These are phyloP conservation scores for Trichoderma polysporum DNA, from an alignment of 2,329 filamentous ascomycete genomes.

Conservation along the genomic window DNA sequence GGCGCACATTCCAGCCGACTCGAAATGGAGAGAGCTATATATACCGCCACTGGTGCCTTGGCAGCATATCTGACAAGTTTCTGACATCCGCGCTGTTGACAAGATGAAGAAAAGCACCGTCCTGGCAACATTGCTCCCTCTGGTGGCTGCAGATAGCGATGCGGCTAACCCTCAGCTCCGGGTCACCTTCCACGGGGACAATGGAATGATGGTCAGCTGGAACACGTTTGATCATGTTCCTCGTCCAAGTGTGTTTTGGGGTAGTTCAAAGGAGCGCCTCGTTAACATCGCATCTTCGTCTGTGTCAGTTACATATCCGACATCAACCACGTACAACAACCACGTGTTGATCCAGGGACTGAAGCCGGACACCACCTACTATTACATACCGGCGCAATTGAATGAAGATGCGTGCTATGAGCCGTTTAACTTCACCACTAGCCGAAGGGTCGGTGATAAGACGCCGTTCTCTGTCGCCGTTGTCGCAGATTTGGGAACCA, in stretches of 20 bases:
- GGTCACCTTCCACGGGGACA: constrained; percentile 1
- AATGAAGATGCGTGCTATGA: not conserved
- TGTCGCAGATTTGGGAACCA: constrained; percentile 11
- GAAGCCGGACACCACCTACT: constrained; percentile 15
- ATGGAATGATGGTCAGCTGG: constrained; percentile 18
- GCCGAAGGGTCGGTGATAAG: constrained; percentile 4
- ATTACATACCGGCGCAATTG: constrained; percentile 6
- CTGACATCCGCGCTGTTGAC: not conserved
- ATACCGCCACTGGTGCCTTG: not conserved
- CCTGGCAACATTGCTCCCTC: not conserved
- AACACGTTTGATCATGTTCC: constrained; percentile 8
- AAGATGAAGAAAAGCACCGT: constrained; percentile 8
- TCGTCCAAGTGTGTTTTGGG: constrained; percentile 11
- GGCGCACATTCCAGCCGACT: not conserved
- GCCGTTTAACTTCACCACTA: constrained; percentile 18
- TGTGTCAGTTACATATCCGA: constrained; percentile 16
- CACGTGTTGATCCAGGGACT: constrained; percentile 12
- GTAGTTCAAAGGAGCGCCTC: constrained; percentile 1
- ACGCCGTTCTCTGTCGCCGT: constrained; percentile 8
- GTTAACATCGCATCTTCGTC: constrained; percentile 1
- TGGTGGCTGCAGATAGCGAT: constrained; percentile 2
- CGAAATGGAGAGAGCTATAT: not conserved
- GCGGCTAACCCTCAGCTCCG: constrained; percentile 10
- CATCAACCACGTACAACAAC: constrained; percentile 15
- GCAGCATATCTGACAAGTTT: not conserved